A percentile compares a stretch with the other conserved stretches of the same genome.
phyloP scores from a whole-genome alignment of 495 filamentous ascomycete genomes.

The Aeminium ludgeri region DNA sequence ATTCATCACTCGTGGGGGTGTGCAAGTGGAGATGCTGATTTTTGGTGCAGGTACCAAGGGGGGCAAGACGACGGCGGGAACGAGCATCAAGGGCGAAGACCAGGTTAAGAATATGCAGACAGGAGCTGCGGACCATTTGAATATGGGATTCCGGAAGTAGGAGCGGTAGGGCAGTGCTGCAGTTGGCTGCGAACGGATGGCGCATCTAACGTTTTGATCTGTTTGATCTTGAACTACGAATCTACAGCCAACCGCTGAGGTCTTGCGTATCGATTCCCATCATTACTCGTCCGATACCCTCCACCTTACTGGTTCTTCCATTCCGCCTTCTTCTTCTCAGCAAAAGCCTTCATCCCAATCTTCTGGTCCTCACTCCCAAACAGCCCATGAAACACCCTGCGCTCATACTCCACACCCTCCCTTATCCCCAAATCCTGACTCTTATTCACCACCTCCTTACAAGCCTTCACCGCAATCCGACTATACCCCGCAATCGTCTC shows the following conservation, averaged over 20 bases:
- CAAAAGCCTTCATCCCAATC: conserved; percentile 91
- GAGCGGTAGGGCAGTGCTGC: too few relatives aligned
- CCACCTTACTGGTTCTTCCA: conserved; percentile 57
- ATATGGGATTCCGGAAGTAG: conserved; percentile 8
- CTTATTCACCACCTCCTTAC: conserved; percentile 96
- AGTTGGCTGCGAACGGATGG: too few relatives aligned
- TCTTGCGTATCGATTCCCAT: too few relatives aligned
- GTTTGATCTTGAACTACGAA: too few relatives aligned
- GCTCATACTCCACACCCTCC: conserved; percentile 89
- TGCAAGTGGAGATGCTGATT: too few relatives aligned
- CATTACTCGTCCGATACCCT: too few relatives aligned
- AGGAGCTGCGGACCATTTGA: conserved; percentile 13
- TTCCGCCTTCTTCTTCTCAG: conserved; percentile 81
- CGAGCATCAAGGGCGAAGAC: conserved; percentile 6
- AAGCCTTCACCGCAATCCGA: conserved; percentile 66
- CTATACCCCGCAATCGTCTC: conserved; percentile 75
- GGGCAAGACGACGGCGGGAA: conserved; percentile 6
- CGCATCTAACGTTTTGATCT: too few relatives aligned
- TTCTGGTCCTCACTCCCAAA: conserved; percentile 96
- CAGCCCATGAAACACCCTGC: conserved; percentile 74
- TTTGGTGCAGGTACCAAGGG: background rate
- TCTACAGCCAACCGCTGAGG: too few relatives aligned
- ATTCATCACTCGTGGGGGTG: background rate
- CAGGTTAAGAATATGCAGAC: conserved; percentile 13
- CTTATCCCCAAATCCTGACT: conserved; percentile 71